Conservation (phyloP, 2,329 filamentous ascomycete species). For the Cadophora sp. region DNA sequence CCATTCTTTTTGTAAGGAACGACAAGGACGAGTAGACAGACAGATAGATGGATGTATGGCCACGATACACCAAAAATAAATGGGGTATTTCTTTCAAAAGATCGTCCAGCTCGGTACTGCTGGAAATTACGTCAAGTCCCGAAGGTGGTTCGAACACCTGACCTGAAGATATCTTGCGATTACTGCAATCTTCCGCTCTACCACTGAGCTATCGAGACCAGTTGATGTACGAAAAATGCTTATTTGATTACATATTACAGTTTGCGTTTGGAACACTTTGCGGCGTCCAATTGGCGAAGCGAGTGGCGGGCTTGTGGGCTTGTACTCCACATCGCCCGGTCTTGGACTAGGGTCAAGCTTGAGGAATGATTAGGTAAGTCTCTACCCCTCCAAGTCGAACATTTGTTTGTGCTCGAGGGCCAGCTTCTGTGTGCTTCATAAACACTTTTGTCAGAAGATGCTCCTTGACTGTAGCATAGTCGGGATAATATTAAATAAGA, state of each 20-base stretch:
- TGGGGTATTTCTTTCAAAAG: too few relatives aligned
- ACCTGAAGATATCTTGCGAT: constrained; percentile 22
- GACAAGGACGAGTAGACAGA: too few relatives aligned
- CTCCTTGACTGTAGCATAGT: background rate
- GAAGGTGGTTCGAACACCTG: constrained; percentile 22
- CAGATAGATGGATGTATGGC: too few relatives aligned
- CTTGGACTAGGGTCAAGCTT: background rate
- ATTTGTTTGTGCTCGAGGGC: too few relatives aligned
- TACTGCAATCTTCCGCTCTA: constrained; percentile 33
- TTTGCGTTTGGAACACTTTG: background rate
- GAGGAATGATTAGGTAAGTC: background rate
- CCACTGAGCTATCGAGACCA: constrained; percentile 28
- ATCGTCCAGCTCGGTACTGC: too few relatives aligned
- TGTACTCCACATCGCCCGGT: background rate
- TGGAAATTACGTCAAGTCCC: constrained; percentile 13
- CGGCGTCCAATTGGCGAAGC: background rate
- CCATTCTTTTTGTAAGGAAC: too few relatives aligned
- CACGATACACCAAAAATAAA: too few relatives aligned
- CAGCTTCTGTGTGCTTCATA: too few relatives aligned
- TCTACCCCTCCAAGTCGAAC: too few relatives aligned
- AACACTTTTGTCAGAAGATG: background rate
- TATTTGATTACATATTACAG: constrained; percentile 13
- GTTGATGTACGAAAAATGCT: background rate
- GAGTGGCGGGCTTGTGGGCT: background rate
- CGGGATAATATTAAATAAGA: too few relatives aligned